Conservation (phyloP, 1,284 basidiomycete genomes). For the Sparassis latifolia region DNA sequence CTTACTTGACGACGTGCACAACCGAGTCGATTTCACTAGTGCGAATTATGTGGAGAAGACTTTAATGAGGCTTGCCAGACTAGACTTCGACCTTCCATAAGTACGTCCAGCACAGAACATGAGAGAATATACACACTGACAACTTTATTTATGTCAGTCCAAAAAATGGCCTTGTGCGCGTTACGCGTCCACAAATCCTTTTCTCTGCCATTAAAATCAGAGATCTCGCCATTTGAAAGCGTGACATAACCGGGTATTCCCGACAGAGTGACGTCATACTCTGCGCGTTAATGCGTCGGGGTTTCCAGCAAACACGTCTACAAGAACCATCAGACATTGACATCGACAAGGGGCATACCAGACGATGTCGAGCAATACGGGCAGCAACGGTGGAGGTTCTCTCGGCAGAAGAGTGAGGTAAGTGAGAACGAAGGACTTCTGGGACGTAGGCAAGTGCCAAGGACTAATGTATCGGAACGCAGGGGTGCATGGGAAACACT, state of each 20-base stretch:
- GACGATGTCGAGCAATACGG: neutral
- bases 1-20: neutral
- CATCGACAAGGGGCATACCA: neutral
- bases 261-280: too few relatives aligned
- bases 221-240: slow-evolving; percentile 2
- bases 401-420: slow-evolving; percentile 4
- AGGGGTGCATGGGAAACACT: slow-evolving; percentile 6
- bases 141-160: too few relatives aligned
- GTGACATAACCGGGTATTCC: too few relatives aligned
- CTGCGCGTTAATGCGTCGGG: slow-evolving; percentile 16
- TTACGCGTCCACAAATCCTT: too few relatives aligned
- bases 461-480: neutral
- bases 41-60: too few relatives aligned
- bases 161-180: too few relatives aligned
- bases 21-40: too few relatives aligned
- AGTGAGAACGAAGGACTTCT: neutral
- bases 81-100: too few relatives aligned
- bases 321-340: neutral
- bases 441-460: neutral
- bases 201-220: too few relatives aligned
- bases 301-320: slow-evolving; percentile 21
- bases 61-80: too few relatives aligned
- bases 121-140: too few relatives aligned
- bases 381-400: neutral
- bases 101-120: too few relatives aligned